Percentiles rank a stretch among this genome's conserved stretches.
phyloP scores from a whole-genome alignment of 805 yeast genomes.

The Cyberlindnera maritima region DNA sequence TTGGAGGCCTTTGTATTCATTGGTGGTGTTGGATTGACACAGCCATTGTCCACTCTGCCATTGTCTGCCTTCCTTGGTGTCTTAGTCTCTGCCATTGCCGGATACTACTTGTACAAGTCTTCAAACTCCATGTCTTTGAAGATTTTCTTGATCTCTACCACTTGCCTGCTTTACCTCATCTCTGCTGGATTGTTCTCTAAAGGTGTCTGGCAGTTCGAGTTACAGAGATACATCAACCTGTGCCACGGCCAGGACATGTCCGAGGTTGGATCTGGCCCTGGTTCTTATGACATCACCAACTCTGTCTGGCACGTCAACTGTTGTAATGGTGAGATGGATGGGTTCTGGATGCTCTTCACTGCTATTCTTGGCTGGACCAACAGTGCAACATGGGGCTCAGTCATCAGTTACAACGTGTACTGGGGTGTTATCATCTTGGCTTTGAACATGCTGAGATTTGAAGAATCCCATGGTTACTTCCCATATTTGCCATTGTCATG shows the following conservation, averaged over 20 bases:
- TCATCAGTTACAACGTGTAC: slow-evolving; percentile 64
- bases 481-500: slow-evolving; percentile 59
- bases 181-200: slow-evolving; percentile 85
- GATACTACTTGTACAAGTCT: slow-evolving; percentile 66
- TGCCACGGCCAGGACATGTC: slow-evolving; percentile 84
- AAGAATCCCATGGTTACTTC: slow-evolving; percentile 56
- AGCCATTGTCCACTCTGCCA: slow-evolving; percentile 63
- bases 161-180: slow-evolving; percentile 78
- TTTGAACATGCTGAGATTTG: slow-evolving; percentile 44
- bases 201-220: slow-evolving; percentile 88
- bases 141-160: slow-evolving; percentile 67
- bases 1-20: slow-evolving; percentile 88
- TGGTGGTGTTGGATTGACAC: slow-evolving; percentile 82
- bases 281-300: slow-evolving; percentile 75
- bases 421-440: slow-evolving; percentile 55
- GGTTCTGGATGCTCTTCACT: slow-evolving; percentile 87
- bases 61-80: slow-evolving; percentile 61
- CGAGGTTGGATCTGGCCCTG: slow-evolving; percentile 91
- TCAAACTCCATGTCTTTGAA: slow-evolving; percentile 77
- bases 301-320: slow-evolving; percentile 95
- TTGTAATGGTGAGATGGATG: slow-evolving; percentile 90
- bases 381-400: slow-evolving; percentile 88
- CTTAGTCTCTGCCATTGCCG: slow-evolving; percentile 57
- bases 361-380: slow-evolving; percentile 94
- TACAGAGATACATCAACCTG: slow-evolving; percentile 67